Evolutionary conservation across 192 early-diverging fungal genomes (phyloP).

Genomic region (Chytriomyces hyalinus): DNA sequence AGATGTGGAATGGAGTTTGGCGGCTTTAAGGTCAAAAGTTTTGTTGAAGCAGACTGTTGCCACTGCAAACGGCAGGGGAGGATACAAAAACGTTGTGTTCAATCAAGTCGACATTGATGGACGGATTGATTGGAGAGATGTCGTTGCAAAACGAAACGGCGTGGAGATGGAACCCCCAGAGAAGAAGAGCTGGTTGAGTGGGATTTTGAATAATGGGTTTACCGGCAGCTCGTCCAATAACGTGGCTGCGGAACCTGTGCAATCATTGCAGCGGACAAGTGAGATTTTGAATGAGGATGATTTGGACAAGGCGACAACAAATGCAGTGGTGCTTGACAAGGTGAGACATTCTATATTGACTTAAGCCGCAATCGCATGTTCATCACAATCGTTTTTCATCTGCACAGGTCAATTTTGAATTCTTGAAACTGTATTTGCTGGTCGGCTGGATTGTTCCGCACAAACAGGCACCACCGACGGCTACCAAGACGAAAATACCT

Average conservation of each 20-base stretch:
- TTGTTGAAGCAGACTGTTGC: slow-evolving; percentile 24
- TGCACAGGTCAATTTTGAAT: slow-evolving; percentile 46
- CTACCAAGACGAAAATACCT: not conserved
- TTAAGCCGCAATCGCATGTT: not conserved
- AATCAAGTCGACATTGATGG: slow-evolving; percentile 26
- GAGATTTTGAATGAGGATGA: slow-evolving; percentile 36
- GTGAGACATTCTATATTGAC: not conserved
- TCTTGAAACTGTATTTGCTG: slow-evolving; percentile 52
- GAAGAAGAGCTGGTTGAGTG: slow-evolving; percentile 28
- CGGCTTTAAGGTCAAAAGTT: slow-evolving; percentile 36
- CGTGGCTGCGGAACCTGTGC: too few species aligned
- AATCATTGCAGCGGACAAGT: too few species aligned
- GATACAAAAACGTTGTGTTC: slow-evolving; percentile 32
- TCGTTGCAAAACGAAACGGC: slow-evolving; percentile 10
- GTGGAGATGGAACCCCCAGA: not conserved
- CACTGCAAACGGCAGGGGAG: not conserved
- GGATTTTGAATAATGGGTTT: not conserved
- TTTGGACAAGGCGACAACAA: slow-evolving; percentile 38
- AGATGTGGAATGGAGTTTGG: slow-evolving; percentile 48
- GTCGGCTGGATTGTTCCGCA: slow-evolving; percentile 49
- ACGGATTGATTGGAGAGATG: slow-evolving; percentile 25
- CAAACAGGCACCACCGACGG: slow-evolving; percentile 1
- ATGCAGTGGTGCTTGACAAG: slow-evolving; percentile 32
- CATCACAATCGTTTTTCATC: not conserved
- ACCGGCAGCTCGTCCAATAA: too few species aligned